Conservation (phyloP, 2,329 filamentous ascomycete genomes). For the Diplodia scrobiculata region DNA sequence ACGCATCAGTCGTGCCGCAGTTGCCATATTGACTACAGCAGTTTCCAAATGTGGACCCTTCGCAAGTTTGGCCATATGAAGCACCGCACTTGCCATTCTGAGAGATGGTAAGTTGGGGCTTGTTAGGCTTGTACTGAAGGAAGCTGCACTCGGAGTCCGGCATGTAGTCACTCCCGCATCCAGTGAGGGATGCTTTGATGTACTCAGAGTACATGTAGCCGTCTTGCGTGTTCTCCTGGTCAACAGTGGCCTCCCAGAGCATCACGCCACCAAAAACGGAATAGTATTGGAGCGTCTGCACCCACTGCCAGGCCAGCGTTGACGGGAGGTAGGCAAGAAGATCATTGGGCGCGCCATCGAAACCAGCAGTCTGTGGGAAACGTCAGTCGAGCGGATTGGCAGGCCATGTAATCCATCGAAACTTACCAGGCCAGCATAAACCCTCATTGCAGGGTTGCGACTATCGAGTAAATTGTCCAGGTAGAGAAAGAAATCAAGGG, state of each 20-base stretch:
- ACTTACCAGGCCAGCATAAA: constrained; percentile 55
- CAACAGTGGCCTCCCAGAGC: constrained; percentile 60
- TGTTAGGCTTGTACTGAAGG: constrained; percentile 10
- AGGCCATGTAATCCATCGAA: neutral
- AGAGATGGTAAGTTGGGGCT: constrained; percentile 32
- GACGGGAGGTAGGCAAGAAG: constrained; percentile 53
- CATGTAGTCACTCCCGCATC: constrained; percentile 23
- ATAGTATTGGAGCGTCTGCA: constrained; percentile 47
- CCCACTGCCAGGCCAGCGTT: constrained; percentile 49
- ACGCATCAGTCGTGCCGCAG: constrained; percentile 25
- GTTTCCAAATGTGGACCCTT: constrained; percentile 27
- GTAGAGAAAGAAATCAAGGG: constrained; percentile 42
- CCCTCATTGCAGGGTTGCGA: constrained; percentile 49
- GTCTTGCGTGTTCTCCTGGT: constrained; percentile 51
- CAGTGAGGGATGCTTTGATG: constrained; percentile 48
- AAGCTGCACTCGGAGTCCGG: constrained; percentile 14
- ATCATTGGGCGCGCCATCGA: constrained; percentile 34
- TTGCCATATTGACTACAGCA: constrained; percentile 32
- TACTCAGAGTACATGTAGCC: constrained; percentile 51
- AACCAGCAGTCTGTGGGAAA: constrained; percentile 33
- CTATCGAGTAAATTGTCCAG: constrained; percentile 48
- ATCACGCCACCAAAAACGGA: constrained; percentile 60
- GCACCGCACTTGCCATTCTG: constrained; percentile 26
- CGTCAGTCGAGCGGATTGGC: neutral
- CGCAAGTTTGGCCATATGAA: constrained; percentile 30